Evolutionary conservation across 202 grass and related monocot species (phyloP).

Genomic region (Zoysia matrella): DNA sequence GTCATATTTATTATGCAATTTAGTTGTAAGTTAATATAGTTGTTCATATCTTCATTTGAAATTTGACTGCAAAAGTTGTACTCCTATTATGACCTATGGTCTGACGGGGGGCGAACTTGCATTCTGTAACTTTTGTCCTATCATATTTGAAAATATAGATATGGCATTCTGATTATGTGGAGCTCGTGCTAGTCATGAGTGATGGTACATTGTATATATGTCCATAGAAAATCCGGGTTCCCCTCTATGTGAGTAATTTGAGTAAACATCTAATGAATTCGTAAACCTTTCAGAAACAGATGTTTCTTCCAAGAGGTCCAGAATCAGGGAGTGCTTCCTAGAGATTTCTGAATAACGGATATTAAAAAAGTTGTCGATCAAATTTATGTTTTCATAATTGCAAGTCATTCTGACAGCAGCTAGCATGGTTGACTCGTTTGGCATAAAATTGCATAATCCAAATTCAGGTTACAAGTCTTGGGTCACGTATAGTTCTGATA

Average conservation of each 20-base stretch:
- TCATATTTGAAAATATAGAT: not conserved
- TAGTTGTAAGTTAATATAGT: not conserved
- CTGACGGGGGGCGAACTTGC: not conserved
- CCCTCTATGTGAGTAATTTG: not conserved
- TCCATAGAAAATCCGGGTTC: not conserved
- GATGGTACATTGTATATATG: not conserved
- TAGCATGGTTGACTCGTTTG: too few relatives aligned
- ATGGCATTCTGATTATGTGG: conserved; percentile 4
- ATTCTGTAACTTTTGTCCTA: conserved; percentile 8
- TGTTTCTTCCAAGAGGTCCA: too few relatives aligned
- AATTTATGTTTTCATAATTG: too few relatives aligned
- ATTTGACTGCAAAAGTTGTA: not conserved
- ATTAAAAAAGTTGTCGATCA: too few relatives aligned
- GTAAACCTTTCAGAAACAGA: too few relatives aligned
- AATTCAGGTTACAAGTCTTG: too few relatives aligned
- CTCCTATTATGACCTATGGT: not conserved
- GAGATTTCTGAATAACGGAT: too few relatives aligned
- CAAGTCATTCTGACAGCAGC: too few relatives aligned
- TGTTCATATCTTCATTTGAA: not conserved
- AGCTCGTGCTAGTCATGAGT: not conserved
- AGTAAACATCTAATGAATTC: too few relatives aligned
- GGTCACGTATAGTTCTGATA: too few relatives aligned
- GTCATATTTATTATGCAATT: not conserved
- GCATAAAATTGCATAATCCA: too few relatives aligned
- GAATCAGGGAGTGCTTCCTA: too few relatives aligned